phyloP scores from a whole-genome alignment of 2,329 filamentous ascomycete genomes.

The Dactylellina haptotyla region DNA sequence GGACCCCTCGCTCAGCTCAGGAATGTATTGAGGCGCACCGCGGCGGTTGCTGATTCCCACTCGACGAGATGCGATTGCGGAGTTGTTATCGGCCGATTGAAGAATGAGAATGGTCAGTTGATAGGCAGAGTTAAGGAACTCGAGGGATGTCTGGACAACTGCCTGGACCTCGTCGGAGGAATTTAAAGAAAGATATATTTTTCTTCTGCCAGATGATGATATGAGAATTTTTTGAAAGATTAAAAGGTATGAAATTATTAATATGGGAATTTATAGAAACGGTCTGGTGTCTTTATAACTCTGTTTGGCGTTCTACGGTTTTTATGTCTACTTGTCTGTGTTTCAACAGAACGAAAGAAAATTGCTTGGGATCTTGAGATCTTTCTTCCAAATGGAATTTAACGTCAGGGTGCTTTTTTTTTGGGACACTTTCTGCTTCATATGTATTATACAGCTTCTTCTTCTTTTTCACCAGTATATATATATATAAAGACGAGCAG shows the following conservation, averaged over 20 bases:
- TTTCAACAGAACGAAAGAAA: neutral
- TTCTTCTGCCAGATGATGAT: neutral
- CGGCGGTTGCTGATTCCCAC: constrained; percentile 21
- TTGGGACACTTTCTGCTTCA: neutral
- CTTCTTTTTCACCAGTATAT: neutral
- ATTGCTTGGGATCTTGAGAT: neutral
- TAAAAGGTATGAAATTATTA: neutral
- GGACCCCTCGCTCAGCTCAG: constrained; percentile 42
- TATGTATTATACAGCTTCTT: constrained; percentile 9
- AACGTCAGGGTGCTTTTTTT: neutral
- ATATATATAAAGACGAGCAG: neutral
- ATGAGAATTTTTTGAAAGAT: neutral
- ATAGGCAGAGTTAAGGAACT: constrained; percentile 28
- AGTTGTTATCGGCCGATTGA: constrained; percentile 30
- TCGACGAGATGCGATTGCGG: constrained; percentile 31
- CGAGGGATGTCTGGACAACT: constrained; percentile 49
- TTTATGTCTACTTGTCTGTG: no score
- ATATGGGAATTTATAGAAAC: constrained; percentile 12
- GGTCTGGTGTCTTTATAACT: neutral
- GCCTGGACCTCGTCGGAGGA: constrained; percentile 37
- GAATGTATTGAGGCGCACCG: constrained; percentile 40
- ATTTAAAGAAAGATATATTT: constrained; percentile 12
- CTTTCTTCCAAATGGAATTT: neutral
- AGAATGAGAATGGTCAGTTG: constrained; percentile 35
- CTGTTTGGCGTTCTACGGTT: constrained; percentile 8